These are phyloP conservation scores for Penicillium sp. DNA, from an alignment of 2,329 filamentous ascomycete genomes.

Conservation along the genomic window DNA sequence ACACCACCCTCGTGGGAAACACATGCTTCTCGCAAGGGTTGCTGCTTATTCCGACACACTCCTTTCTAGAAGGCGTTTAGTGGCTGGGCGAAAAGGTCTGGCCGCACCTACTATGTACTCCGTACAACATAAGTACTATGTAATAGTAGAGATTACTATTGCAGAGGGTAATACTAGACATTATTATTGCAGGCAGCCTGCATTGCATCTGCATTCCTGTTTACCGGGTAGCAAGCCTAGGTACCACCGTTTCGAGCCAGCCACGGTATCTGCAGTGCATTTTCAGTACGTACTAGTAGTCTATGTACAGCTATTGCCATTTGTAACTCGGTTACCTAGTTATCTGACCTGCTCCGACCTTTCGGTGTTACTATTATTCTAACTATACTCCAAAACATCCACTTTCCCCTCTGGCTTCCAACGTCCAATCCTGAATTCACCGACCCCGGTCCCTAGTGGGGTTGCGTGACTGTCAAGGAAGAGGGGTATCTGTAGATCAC, in stretches of 20 bases:
- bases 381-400: background rate
- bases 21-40: background rate
- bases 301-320: background rate
- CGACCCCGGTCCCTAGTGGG: background rate
- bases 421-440: constrained; percentile 14
- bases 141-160: background rate
- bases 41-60: background rate
- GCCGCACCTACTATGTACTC: background rate
- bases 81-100: constrained; percentile 3
- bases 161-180: constrained; percentile 1
- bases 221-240: background rate
- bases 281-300: background rate
- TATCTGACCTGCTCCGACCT: background rate
- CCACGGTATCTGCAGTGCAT: background rate
- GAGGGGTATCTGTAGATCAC: constrained; percentile 7
- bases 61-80: constrained; percentile 8
- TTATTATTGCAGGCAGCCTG: constrained; percentile 6
- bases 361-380: background rate
- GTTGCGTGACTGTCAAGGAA: constrained; percentile 6
- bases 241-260: background rate
- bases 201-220: constrained; percentile 6
- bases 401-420: background rate
- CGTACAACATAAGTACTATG: background rate
- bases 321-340: background rate
- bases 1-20: constrained; percentile 8